A percentile compares a stretch with the other conserved stretches of the same genome.
Evolutionary conservation across 164 flowering plant genomes (phyloP).

Genomic region (Liriodendron chinense): DNA sequence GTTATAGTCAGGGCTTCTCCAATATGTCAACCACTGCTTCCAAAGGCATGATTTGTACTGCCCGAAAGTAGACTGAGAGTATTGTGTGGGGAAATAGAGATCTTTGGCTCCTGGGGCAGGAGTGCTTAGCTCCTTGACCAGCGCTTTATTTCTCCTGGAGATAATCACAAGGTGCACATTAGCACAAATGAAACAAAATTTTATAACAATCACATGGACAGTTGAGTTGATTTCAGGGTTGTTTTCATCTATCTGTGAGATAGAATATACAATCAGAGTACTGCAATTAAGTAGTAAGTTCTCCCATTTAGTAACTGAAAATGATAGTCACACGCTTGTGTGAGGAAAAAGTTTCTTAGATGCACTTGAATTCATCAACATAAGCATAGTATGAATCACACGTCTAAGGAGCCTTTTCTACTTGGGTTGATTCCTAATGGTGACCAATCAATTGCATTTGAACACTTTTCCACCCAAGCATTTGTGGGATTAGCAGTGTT

Average conservation of each 20-base stretch:
- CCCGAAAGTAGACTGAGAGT: slow-evolving; percentile 63
- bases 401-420: neutral
- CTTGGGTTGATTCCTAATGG: neutral
- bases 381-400: neutral
- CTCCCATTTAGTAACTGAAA: too few relatives aligned
- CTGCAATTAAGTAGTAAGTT: neutral
- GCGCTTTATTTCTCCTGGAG: slow-evolving; percentile 65
- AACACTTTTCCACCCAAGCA: too few relatives aligned
- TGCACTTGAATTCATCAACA: too few relatives aligned
- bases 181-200: neutral
- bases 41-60: slow-evolving; percentile 93
- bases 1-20: slow-evolving; percentile 97
- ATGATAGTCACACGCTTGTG: too few relatives aligned
- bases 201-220: neutral
- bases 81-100: slow-evolving; percentile 65
- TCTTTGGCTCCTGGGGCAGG: slow-evolving; percentile 75
- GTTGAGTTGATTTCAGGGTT: neutral
- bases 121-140: slow-evolving; percentile 67
- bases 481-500: too few relatives aligned
- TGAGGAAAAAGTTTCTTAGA: too few relatives aligned
- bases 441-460: neutral
- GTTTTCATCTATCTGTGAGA: neutral
- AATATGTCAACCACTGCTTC: slow-evolving; percentile 94
- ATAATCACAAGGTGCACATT: neutral
- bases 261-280: neutral